Conservation (phyloP, 2,329 filamentous ascomycete species). For the Exophiala xenobiotica region DNA sequence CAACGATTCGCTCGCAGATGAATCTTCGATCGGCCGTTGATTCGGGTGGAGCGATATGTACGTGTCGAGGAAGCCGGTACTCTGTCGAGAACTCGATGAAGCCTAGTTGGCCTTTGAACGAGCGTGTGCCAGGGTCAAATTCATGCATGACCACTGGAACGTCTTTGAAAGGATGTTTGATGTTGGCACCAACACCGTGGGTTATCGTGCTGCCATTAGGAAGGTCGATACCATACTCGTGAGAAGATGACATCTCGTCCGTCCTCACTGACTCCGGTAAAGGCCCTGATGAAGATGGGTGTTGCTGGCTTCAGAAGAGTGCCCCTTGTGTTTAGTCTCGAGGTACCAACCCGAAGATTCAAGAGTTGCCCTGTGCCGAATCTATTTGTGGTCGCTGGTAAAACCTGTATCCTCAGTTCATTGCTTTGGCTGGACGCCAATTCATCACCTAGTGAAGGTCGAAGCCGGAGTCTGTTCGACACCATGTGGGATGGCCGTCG, state of each 20-base stretch:
- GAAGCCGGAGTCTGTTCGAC: too few species aligned
- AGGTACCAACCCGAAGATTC: too few species aligned
- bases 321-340: too few species aligned
- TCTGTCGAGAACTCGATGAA: conserved; percentile 25
- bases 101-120: conserved; percentile 21
- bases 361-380: too few species aligned
- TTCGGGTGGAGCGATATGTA: conserved; percentile 19
- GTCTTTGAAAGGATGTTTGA: conserved; percentile 21
- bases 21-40: conserved; percentile 1
- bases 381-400: too few species aligned
- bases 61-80: conserved; percentile 21
- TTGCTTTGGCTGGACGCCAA: too few species aligned
- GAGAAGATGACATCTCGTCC: not conserved
- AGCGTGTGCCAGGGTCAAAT: conserved; percentile 12
- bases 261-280: too few species aligned
- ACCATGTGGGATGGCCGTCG: too few species aligned
- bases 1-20: conserved; percentile 22
- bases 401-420: too few species aligned
- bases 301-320: too few species aligned
- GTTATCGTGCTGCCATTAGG: conserved; percentile 17
- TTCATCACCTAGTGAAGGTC: too few species aligned
- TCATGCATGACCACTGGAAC: conserved; percentile 26
- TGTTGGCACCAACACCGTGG: conserved; percentile 20
- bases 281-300: too few species aligned
- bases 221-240: conserved; percentile 17